Evolutionary conservation across 768 basidiomycete genomes (phyloP), one percentile per base, ranked within the genome.

Genomic region (Termitomyces sp.): DNA sequence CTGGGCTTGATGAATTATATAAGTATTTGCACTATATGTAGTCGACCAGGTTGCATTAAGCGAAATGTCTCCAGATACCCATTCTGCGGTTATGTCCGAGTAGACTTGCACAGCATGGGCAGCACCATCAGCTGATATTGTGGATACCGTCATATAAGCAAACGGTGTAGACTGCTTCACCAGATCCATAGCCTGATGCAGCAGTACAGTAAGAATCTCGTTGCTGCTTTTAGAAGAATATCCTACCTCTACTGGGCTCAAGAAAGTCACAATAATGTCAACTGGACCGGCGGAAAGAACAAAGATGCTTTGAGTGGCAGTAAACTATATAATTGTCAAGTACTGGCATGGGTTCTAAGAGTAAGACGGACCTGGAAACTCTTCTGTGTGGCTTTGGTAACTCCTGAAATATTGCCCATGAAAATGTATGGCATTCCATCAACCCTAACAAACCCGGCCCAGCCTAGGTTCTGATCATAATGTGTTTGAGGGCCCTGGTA

Each of bases 361-460:
- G 1, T 1, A 33, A 33, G 8, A 61, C 65, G 19, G 54, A 84
- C 85, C 61, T 70, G 63, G 23, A 79, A 75, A 59, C 78, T 82
- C 59, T 80, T 83, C 66, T 87, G 83, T 5, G 73, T 71, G 0
- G 85, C 85, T 64, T 75, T 81, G 4, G 61, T 65, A 55, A 76
- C 14, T 0, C 69, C 74, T 0, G 80, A 63, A 17, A 82, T 80
- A 11, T 66, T 66, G n/a, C 85, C 85, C 4, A 86, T 66, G 65
- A 84, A 84, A 54, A 67, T 78, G 67, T 83, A 86, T 2, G 78
- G 60, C 5, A 66, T 69, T 5, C 78, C 78, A 57, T 86, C 84
- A 4, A 86, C 83, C 61, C 77, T 82, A 60, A 81, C 74, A 51
- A 82, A 82, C 0, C 84, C 84, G 9, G 81, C 79, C 84, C 85